Conservation (phyloP, 73 alveolate species). For the Stentor coeruleus region DNA sequence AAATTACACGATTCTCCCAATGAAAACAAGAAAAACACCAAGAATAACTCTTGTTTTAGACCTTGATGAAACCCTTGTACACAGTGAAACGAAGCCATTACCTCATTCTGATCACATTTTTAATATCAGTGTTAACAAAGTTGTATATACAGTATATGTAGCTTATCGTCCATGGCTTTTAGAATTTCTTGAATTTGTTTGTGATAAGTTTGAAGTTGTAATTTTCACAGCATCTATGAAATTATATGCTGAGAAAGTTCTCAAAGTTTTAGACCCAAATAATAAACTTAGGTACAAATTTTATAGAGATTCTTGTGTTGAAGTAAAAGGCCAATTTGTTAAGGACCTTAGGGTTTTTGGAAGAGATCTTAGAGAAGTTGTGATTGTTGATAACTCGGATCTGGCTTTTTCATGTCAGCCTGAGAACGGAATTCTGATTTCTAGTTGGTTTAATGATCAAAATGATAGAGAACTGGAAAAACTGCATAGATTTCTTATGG, state of each 20-base stretch:
- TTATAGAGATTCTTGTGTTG: constrained; percentile 49
- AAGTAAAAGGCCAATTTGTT: constrained; percentile 36
- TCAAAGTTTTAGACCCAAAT: constrained; percentile 44
- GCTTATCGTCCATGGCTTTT: no score
- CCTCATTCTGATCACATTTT: no score
- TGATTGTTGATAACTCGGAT: constrained; percentile 67
- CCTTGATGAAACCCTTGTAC: constrained; percentile 60
- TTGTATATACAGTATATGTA: no score
- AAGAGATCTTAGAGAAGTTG: constrained; percentile 41
- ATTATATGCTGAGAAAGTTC: constrained; percentile 57
- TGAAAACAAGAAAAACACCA: no score
- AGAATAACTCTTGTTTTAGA: constrained; percentile 53
- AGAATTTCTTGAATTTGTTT: no score
- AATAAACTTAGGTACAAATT: constrained; percentile 27
- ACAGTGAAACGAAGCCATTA: constrained; percentile 34
- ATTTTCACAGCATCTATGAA: constrained; percentile 26
- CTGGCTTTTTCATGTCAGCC: constrained; percentile 67
- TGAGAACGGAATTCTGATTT: constrained; percentile 76
- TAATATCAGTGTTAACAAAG: no score
- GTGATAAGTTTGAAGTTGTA: no score
- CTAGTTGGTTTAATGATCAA: constrained; percentile 35
- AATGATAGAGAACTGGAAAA: constrained; percentile 37
- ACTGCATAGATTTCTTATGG: constrained; percentile 31
- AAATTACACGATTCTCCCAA: no score
- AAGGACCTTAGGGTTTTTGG: constrained; percentile 52